A percentile compares a stretch with the other conserved stretches of the same genome.
Evolutionary conservation across 768 basidiomycete species (phyloP).

Genomic region (Agaricus blazei): DNA sequence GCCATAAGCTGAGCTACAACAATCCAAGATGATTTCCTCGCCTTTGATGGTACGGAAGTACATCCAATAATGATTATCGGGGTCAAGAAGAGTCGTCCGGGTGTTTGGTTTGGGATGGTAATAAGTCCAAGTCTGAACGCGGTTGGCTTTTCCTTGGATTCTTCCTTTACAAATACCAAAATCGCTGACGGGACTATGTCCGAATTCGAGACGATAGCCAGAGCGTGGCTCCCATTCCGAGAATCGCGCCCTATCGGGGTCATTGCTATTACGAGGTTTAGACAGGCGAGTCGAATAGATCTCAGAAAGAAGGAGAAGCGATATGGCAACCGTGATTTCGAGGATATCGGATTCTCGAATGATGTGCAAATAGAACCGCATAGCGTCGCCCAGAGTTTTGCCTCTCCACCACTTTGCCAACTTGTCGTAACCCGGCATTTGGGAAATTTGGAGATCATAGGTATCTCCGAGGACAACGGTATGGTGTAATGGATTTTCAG

Average conservation of each 20-base stretch:
- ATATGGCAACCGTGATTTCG: background rate
- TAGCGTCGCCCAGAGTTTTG: background rate
- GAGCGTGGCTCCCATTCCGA: background rate
- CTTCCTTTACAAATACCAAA: slow-evolving; percentile 37
- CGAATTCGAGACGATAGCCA: slow-evolving; percentile 26
- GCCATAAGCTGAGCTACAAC: slow-evolving; percentile 10
- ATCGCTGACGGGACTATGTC: slow-evolving; percentile 35
- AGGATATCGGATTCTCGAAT: background rate
- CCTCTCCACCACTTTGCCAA: background rate
- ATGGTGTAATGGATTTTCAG: slow-evolving; percentile 1
- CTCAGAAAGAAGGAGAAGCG: background rate
- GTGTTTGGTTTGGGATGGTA: slow-evolving; percentile 27
- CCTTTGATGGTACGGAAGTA: slow-evolving; percentile 40
- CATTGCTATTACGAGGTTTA: background rate
- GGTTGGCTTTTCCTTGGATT: slow-evolving; percentile 24
- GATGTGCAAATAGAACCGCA: background rate
- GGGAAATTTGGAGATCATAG: background rate
- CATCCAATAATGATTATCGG: slow-evolving; percentile 43
- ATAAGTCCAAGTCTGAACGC: slow-evolving; percentile 31
- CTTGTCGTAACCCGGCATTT: background rate
- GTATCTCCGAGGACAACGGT: slow-evolving; percentile 1
- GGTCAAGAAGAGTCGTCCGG: slow-evolving; percentile 33
- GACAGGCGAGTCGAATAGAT: background rate
- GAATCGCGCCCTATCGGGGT: slow-evolving; percentile 2
- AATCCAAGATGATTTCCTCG: slow-evolving; percentile 35